phyloP scores from a whole-genome alignment of 1,284 basidiomycete species.

The Leccinum angustisporum region DNA sequence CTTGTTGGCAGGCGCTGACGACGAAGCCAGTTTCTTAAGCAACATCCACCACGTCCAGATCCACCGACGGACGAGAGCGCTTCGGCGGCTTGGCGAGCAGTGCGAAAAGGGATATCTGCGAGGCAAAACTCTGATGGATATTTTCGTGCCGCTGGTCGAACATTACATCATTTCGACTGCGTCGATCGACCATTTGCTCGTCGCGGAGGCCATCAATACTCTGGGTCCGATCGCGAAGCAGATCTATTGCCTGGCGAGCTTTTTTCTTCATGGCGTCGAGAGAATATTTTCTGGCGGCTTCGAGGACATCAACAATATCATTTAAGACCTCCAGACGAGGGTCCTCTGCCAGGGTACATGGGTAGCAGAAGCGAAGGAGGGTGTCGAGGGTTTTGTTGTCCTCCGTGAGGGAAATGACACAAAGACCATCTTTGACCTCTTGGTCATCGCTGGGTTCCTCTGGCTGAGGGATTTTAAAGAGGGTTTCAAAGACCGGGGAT shows the following conservation, averaged over 20 bases:
- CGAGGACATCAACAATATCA: slow-evolving; percentile 18
- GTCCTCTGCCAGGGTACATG: slow-evolving; percentile 24
- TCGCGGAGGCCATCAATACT: slow-evolving; percentile 85
- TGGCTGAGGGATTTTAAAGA: slow-evolving; percentile 37
- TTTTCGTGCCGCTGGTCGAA: slow-evolving; percentile 86
- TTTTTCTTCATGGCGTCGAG: slow-evolving; percentile 21
- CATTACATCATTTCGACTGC: slow-evolving; percentile 76
- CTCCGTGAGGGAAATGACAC: slow-evolving; percentile 28
- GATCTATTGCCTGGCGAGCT: slow-evolving; percentile 36
- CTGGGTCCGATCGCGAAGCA: slow-evolving; percentile 75
- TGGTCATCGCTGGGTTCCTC: neutral
- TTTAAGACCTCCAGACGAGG: slow-evolving; percentile 15
- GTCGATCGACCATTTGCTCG: slow-evolving; percentile 85
- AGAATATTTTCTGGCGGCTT: slow-evolving; percentile 22
- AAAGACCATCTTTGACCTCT: slow-evolving; percentile 14
- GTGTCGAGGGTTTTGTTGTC: slow-evolving; percentile 23
- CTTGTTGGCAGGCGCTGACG: slow-evolving; percentile 87
- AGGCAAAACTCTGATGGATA: slow-evolving; percentile 75
- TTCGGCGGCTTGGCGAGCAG: slow-evolving; percentile 83
- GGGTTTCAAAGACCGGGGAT: slow-evolving; percentile 38
- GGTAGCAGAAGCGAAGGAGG: slow-evolving; percentile 33
- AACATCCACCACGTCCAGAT: slow-evolving; percentile 95
- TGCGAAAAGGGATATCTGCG: slow-evolving; percentile 71
- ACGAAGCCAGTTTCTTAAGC: slow-evolving; percentile 96
- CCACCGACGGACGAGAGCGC: slow-evolving; percentile 87